A percentile compares a stretch with the other conserved stretches of the same genome.
Evolutionary conservation across 2,329 filamentous ascomycete genomes (phyloP).

Genomic region (Esteya vermicola): DNA sequence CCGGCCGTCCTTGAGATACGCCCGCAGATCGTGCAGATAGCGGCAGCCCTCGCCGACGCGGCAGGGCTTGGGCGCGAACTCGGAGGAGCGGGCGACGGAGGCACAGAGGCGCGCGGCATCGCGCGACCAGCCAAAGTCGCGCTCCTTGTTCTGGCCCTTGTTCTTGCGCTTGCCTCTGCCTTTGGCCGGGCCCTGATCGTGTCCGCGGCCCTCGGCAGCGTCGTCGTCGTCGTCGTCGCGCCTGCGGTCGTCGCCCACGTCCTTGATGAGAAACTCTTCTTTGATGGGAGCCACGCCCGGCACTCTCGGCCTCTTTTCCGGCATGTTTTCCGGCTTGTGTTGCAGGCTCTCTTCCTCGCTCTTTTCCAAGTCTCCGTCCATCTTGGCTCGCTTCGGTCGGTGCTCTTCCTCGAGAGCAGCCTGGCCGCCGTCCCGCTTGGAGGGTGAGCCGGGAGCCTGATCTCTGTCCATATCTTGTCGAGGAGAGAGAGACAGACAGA

Average conservation of each 20-base stretch:
- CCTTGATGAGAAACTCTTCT: slow-evolving; percentile 42
- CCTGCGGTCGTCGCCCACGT: neutral
- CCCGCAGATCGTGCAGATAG: slow-evolving; percentile 69
- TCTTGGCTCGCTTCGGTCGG: slow-evolving; percentile 42
- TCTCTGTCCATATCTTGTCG: too few species aligned
- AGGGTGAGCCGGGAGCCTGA: too few species aligned
- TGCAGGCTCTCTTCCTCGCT: too few species aligned
- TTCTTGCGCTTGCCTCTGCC: slow-evolving; percentile 32
- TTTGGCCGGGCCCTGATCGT: slow-evolving; percentile 12
- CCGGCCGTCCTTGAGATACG: slow-evolving; percentile 72
- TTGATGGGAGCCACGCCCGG: slow-evolving; percentile 59
- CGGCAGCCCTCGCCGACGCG: slow-evolving; percentile 69
- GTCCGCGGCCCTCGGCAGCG: slow-evolving; percentile 29
- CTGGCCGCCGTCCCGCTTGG: too few species aligned
- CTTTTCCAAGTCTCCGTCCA: too few species aligned
- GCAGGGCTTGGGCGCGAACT: slow-evolving; percentile 72
- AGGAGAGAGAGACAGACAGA: too few species aligned
- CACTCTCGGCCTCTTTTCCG: slow-evolving; percentile 15
- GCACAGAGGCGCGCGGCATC: slow-evolving; percentile 69
- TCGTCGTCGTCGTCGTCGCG: slow-evolving; percentile 26
- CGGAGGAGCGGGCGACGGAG: slow-evolving; percentile 53
- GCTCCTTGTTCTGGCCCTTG: slow-evolving; percentile 68
- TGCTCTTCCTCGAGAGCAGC: slow-evolving; percentile 16
- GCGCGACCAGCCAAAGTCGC: slow-evolving; percentile 65
- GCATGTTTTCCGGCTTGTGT: neutral